Evolutionary conservation across 805 yeast species (phyloP), one percentile per base, ranked within the genome.

Genomic region (Nakazawaea peltata): DNA sequence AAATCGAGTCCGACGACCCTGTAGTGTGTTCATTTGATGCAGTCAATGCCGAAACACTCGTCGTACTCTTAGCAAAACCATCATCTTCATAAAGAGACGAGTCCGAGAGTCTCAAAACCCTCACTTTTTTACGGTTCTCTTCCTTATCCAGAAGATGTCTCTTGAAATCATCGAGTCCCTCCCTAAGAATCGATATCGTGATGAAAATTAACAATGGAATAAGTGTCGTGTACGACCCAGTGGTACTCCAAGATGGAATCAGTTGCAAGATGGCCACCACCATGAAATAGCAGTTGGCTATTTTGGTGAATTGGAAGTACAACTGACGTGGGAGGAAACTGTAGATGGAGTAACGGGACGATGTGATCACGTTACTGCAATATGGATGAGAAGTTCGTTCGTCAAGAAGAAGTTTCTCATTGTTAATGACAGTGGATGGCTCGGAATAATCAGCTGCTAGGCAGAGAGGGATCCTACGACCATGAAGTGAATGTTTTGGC

Each of bases 161-260:
- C 50, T 82, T 71, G 69, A 80, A 78, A 59, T 92, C 98, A 56
- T 92, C 98, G 56, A 69, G 88, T 0, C 94, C 98, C 59, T 92
- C 98, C 45, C 97, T 71, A 7, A 81, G 72, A 59, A 90, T 87
- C 0, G 97, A 85, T 19, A 92, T 83, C 6, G 85, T 66, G 60
- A 92, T 84, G 55, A 92, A 92, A 5, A 92, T 71, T 56, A 79
- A 61, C 39, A 92, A 65, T 2, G 98, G 97, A 27, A 88, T 69
- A 47, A 92, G 90, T 2, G 98, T 92, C 3, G 97, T 92, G 52
- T 77, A 86, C 10, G 87, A 81, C 41, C 97, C 98, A 0, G 98
- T 92, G 5, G 98, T 86, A 1, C 96, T 85, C 97, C 96, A 92
- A 2, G 87, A 75, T 1, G 98, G 97, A 32, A 92, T 80, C 88